Evolutionary conservation across 768 basidiomycete species (phyloP), one percentile per base, ranked within the genome.

Genomic region (Trametes meyenii): DNA sequence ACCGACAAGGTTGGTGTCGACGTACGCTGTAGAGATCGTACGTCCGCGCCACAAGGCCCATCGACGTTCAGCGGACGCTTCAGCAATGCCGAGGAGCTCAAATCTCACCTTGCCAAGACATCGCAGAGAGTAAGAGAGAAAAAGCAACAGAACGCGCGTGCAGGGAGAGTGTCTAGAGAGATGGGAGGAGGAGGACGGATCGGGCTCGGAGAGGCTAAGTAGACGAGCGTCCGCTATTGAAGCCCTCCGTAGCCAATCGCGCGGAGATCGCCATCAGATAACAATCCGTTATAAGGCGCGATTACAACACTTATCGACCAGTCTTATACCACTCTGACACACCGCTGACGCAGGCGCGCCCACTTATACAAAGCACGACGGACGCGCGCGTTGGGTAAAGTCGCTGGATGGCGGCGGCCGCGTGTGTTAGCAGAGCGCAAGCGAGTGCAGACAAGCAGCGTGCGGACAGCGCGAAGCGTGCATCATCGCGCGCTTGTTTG

Each of bases 1-100:
- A 38, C 85, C 90, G 67, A 96, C 73, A 58, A 96, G 85, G 73
- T 92, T 86, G 70, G 77, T 79, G 73, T 95, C 90, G 74, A 94
- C 89, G 77, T 93, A 92, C 63, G 81, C 93, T 95, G 70, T 29
- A 26, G 3, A 26, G 33, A 29, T 45, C 19, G 38, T 36, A 68
- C 11, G 45, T 38, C 40, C 39, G 21, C 60, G 19, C 48, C 36
- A 48, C 8, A 11, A 19, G 38, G 12, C 19, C 36, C 59, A 49
- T 57, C 51, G 36, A 52, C 43, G 46, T 43, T 38, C 5, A 48
- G 35, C 19, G 38, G 6, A 17, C 10, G 44, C 36, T 35, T 40
- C 2, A 13, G 11, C 33, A 10, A 44, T 2, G 21, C 14, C 2
- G 10, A 21, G 17, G 23, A 14, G 12, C 21, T 40, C 42, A 39